Evolutionary conservation across 1,139 yeast genomes (phyloP), one percentile per base, ranked within the genome.

Genomic region (Sugiyamaella japonica): DNA sequence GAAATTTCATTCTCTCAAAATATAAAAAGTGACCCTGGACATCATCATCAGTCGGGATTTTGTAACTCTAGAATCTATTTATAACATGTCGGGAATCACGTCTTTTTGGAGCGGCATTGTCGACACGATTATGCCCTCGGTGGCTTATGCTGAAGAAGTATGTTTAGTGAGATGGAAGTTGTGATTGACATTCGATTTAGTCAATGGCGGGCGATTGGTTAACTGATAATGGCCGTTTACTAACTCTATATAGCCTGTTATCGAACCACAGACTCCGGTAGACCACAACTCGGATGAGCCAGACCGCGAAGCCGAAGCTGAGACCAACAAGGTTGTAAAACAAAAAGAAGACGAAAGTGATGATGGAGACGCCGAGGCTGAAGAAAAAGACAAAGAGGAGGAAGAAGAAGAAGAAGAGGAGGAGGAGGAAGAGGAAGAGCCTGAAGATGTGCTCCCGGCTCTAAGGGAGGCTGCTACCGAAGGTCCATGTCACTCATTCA

Each of bases 131-230:
- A 75, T 84, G 66, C 96, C 97, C 71, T 81, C 89, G 64, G 79
- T 79, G 54, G 96, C 96, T 57, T 83, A 80, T 76, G 97, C 97
- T 69, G 97, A 88, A 71, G 91, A 83, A 36, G 52, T 49, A 49
- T 34, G 52, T 75, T 59, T 20, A 31, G 20, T 25, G 34, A 20
- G 17, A 13, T 7, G 20, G 32, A 34, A 29, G 34, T 5, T 41
- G 8, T 41, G 7, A 13, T 12, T 25, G 32, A 20, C 25, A 20
- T 6, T 20, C 25, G 25, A 20, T 20, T 6, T 6, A 20, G 6
- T 20, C 25, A 20, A 20, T 12, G 42, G 12, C 8, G 28, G 23
- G 28, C 3, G 17, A 39, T 39, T 17, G 42, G 2, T 9, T n/a
- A 20, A 20, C 25, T 20, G 25, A 20, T 20, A 3, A 20, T 3